phyloP scores from a whole-genome alignment of 148 eudicot species.

The Persicaria tinctoria region DNA sequence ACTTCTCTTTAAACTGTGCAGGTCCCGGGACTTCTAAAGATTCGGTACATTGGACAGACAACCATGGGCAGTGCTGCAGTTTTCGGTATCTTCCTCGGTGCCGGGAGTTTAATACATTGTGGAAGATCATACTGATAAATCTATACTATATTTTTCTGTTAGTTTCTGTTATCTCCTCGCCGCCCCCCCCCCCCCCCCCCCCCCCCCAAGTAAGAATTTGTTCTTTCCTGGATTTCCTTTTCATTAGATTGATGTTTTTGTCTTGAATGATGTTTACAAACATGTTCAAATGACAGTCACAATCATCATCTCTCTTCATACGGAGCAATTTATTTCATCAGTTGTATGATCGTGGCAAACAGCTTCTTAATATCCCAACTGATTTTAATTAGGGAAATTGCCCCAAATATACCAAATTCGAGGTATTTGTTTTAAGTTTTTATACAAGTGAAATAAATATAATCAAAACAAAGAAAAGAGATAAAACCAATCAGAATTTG shows the following conservation, averaged over 20 bases:
- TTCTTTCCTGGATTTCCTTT: background rate
- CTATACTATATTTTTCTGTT: background rate
- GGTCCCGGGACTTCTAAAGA: conserved; percentile 85
- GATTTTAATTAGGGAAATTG: no score
- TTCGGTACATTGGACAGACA: conserved; percentile 80
- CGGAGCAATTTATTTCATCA: no score
- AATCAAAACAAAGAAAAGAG: no score
- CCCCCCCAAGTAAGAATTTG: background rate
- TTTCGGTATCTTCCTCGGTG: conserved; percentile 90
- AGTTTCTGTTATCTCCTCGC: background rate
- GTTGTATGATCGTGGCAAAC: no score
- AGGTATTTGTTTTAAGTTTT: no score
- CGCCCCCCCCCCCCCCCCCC: no score
- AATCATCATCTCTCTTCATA: background rate
- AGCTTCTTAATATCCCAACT: no score
- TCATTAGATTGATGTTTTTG: background rate
- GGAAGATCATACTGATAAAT: conserved; percentile 56
- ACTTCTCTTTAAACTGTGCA: conserved; percentile 19
- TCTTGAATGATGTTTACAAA: background rate
- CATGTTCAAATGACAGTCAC: conserved; percentile 1
- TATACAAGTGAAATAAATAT: no score
- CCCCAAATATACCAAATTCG: no score
- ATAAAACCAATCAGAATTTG: no score
- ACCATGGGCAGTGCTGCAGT: conserved; percentile 93
- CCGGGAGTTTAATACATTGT: conserved; percentile 94